Conservation (phyloP, 177 flowering plant species). For the Telopea speciosissima region DNA sequence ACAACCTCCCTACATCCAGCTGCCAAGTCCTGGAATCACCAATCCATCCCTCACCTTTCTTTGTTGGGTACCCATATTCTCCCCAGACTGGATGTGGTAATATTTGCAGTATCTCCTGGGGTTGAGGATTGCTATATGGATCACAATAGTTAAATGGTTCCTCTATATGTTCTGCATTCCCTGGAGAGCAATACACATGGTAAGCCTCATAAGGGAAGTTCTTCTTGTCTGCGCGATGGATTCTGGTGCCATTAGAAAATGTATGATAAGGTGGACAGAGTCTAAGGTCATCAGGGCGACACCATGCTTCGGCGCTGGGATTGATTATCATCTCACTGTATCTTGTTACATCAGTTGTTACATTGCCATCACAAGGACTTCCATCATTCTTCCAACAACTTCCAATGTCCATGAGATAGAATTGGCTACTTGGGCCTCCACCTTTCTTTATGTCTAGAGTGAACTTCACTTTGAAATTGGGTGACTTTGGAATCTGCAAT, state of each 20-base stretch:
- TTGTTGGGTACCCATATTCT: slow-evolving; percentile 20
- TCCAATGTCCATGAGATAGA: neutral
- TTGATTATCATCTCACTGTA: slow-evolving; percentile 6
- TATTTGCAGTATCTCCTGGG: slow-evolving; percentile 9
- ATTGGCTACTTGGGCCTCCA: neutral
- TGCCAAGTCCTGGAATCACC: slow-evolving; percentile 27
- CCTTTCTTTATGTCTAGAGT: neutral
- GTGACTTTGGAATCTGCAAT: slow-evolving; percentile 1
- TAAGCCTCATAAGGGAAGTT: neutral
- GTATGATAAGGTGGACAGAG: neutral
- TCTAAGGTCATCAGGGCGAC: neutral
- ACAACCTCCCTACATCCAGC: slow-evolving; percentile 27
- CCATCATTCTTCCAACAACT: slow-evolving; percentile 9
- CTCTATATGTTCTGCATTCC: neutral
- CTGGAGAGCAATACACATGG: neutral
- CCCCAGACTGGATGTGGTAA: slow-evolving; percentile 27
- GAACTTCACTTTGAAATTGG: neutral
- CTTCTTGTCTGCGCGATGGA: neutral
- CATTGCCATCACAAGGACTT: neutral
- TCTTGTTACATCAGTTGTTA: neutral
- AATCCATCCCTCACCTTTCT: slow-evolving; percentile 28
- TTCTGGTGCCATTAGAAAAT: neutral
- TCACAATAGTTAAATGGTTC: neutral
- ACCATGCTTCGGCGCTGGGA: neutral
- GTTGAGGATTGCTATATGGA: neutral